These are phyloP conservation scores for Plasmodium berghei DNA, from an alignment of 169 alveolate genomes.

Conservation along the genomic window DNA sequence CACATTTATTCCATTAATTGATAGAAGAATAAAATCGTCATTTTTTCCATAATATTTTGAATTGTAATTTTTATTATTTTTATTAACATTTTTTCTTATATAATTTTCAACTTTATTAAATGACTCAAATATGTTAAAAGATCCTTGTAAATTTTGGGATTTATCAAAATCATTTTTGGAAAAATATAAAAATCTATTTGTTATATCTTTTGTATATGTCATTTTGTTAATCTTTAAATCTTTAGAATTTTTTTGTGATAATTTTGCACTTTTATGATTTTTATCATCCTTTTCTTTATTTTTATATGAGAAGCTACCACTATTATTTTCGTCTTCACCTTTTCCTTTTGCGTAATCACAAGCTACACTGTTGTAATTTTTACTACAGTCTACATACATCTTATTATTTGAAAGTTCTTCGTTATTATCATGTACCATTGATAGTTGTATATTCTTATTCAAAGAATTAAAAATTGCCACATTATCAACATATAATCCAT, in stretches of 20 bases:
- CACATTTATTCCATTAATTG: slow-evolving; percentile 70
- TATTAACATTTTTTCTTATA: slow-evolving; percentile 51
- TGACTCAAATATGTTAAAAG: slow-evolving; percentile 66
- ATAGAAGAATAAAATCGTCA: slow-evolving; percentile 42
- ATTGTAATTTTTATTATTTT: slow-evolving; percentile 15
- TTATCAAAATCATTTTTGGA: slow-evolving; percentile 20
- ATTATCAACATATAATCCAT: slow-evolving; percentile 68
- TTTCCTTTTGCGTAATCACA: not conserved
- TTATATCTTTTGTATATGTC: slow-evolving; percentile 12
- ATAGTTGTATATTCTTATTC: slow-evolving; percentile 26
- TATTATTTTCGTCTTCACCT: not conserved
- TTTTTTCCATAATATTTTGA: slow-evolving; percentile 40
- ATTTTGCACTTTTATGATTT: not conserved
- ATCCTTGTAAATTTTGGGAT: slow-evolving; percentile 41
- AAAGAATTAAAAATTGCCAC: slow-evolving; percentile 44
- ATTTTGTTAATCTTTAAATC: not conserved
- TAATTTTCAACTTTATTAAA: slow-evolving; percentile 39
- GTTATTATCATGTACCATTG: slow-evolving; percentile 1
- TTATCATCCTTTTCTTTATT: not conserved
- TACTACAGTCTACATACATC: not conserved
- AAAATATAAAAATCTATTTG: slow-evolving; percentile 13
- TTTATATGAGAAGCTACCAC: not conserved
- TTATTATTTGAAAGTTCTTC: not conserved
- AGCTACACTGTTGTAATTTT: not conserved
- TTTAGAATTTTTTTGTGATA: slow-evolving; percentile 7